Conservation (phyloP, 345 rosid genomes). For the Eucalyptus curtisii region DNA sequence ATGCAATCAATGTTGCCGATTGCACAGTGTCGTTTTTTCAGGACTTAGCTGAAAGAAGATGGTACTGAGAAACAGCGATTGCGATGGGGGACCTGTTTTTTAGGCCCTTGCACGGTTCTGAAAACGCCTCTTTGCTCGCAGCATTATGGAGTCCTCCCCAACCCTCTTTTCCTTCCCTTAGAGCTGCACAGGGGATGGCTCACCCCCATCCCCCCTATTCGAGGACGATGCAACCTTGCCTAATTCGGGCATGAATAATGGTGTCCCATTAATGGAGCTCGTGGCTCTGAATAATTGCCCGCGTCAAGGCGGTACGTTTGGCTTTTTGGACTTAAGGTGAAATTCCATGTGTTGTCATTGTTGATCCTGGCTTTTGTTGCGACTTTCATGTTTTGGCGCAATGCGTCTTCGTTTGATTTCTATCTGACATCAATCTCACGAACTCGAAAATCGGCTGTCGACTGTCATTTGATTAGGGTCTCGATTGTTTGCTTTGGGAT, state of each 20-base stretch:
- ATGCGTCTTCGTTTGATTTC: not conserved
- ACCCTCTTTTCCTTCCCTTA: not conserved
- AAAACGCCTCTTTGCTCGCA: not conserved
- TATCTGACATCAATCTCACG: not conserved
- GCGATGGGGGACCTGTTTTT: not conserved
- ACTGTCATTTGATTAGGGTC: not conserved
- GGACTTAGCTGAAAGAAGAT: not conserved
- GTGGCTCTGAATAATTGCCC: not conserved
- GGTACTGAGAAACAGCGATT: not conserved
- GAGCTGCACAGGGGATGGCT: not conserved
- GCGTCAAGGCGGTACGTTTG: not conserved
- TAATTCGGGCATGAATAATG: not conserved
- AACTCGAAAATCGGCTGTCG: too few relatives aligned
- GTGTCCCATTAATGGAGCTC: not conserved
- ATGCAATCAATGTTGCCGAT: not conserved
- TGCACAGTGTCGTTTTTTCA: too few relatives aligned
- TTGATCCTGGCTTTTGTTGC: not conserved
- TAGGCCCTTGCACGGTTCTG: not conserved
- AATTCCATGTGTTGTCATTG: not conserved
- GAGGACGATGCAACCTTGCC: not conserved
- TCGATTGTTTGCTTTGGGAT: too few relatives aligned
- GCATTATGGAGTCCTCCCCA: not conserved
- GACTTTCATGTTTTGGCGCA: accelerated
- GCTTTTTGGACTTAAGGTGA: not conserved
- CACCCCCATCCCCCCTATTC: not conserved